phyloP scores from a whole-genome alignment of 805 yeast species.

The Candida boleticola region DNA sequence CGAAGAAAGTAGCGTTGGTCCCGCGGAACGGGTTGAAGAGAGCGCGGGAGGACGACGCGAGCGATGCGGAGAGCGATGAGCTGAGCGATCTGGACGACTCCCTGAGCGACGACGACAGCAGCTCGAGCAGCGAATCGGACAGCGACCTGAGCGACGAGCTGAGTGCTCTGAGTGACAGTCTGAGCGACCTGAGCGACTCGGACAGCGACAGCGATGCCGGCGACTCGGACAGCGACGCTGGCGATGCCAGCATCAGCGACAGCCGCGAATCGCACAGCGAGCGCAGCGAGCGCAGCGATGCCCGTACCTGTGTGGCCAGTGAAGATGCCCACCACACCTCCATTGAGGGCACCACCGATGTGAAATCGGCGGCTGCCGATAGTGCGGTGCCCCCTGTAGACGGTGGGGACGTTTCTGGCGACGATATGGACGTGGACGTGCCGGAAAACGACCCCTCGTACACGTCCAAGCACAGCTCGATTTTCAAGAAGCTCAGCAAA shows the following conservation, averaged over 20 bases:
- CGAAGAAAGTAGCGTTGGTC: constrained; percentile 5
- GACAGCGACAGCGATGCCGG: constrained; percentile 17
- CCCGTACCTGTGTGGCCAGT: constrained; percentile 13
- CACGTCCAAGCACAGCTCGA: constrained; percentile 19
- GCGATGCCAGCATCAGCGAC: background rate
- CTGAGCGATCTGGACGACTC: constrained; percentile 6
- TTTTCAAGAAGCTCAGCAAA: constrained; percentile 19
- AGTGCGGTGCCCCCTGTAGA: no score
- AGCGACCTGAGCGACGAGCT: constrained; percentile 9
- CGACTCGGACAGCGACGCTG: constrained; percentile 4
- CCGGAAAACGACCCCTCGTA: constrained; percentile 13
- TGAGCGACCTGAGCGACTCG: constrained; percentile 9
- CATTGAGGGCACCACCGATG: no score
- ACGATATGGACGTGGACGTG: constrained; percentile 12
- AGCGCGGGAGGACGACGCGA: constrained; percentile 4
- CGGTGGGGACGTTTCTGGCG: constrained; percentile 13
- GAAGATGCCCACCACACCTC: constrained; percentile 14
- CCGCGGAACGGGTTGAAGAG: constrained; percentile 4
- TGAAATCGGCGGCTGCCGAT: no score
- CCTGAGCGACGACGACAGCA: constrained; percentile 16
- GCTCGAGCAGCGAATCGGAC: constrained; percentile 1
- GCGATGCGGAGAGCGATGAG: constrained; percentile 4
- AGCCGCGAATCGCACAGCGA: background rate
- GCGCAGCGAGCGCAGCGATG: background rate
- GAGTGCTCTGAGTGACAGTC: constrained; percentile 5